Conservation (phyloP, 768 basidiomycete genomes). For the Gloeopeniophorella convolvens region DNA sequence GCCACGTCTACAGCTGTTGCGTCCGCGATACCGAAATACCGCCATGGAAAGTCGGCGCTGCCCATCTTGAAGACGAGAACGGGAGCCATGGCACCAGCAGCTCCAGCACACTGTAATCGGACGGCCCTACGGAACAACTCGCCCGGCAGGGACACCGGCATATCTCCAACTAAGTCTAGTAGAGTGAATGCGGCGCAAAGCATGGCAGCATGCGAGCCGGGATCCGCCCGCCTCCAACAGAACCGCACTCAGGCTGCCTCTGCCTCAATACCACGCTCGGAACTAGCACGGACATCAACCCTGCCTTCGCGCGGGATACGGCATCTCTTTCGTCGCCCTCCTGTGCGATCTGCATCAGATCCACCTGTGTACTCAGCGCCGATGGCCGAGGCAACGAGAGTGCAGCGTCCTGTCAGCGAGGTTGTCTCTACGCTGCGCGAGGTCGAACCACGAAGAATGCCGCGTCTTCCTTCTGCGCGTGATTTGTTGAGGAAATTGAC, state of each 20-base stretch:
- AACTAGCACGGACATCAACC: neutral
- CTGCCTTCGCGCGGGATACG: slow-evolving; percentile 3
- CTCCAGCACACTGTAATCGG: too few species aligned
- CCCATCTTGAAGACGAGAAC: neutral
- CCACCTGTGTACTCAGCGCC: slow-evolving; percentile 3
- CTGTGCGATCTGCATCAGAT: slow-evolving; percentile 10
- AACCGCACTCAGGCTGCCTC: too few species aligned
- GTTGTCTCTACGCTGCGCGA: slow-evolving; percentile 1
- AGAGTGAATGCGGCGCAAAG: too few species aligned
- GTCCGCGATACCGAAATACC: neutral
- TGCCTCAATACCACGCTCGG: too few species aligned
- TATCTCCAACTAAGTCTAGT: too few species aligned
- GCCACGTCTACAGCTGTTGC: neutral
- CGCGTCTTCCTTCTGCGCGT: slow-evolving; percentile 13
- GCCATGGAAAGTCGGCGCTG: slow-evolving; percentile 6
- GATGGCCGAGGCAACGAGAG: neutral
- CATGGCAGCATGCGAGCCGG: too few species aligned
- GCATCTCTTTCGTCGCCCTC: slow-evolving; percentile 15
- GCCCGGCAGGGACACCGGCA: too few species aligned
- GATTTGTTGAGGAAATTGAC: slow-evolving; percentile 10
- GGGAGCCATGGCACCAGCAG: neutral
- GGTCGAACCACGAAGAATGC: slow-evolving; percentile 13
- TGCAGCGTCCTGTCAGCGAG: slow-evolving; percentile 11
- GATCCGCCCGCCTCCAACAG: too few species aligned
- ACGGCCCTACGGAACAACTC: too few species aligned